Base-by-base conservation (phyloP, 768 basidiomycete genomes). In the Leccinum rimulosum region DNA sequence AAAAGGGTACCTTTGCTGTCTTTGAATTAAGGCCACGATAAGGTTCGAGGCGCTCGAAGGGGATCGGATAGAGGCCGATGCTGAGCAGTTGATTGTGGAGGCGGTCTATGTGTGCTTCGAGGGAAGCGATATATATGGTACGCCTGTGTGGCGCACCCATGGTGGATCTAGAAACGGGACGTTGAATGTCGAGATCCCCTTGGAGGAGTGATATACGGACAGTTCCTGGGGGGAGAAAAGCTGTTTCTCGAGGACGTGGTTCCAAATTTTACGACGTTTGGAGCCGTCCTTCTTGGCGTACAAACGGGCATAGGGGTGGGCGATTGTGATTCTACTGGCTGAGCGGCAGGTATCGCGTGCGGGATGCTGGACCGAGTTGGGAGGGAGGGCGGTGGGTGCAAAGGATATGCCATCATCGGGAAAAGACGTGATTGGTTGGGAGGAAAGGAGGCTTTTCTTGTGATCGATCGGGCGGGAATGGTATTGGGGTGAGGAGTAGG, bases 241-340 rank as follows among this genome's bases (percentile, higher is more conserved):
- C 14, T 78, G 77, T 68, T 89, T 89, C 72, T 91, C 89, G 58
- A 89, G 81, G 1, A 84, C 83, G 61, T 89, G 89, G 52, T 86
- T 87, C 89, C 89, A 91, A 15, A 88, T 87, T 67, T 84, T 87
- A 17, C 88, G 80, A 4, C 86, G 83, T 72, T 89, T 89, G 6
- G 80, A 77, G 51, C 80, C 80, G 51, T 82, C 80, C 50, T 84
- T 84, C 68, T 84, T 85, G 4, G 85, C 85, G 61, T 83, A 82
- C 10, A 89, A 79, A 57, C 88, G 83, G 6, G 88, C 85, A 61
- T 89, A 89, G 0, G 88, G 88, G 60, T 88, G 87, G 0, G 80
- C 74, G 57, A 88, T 79, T 58, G 73, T 68, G 51, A 75, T 69
- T 27, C 72, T 68, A 33, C 35, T 19, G 1, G 64, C 56, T 4